Conservation (phyloP, 495 filamentous ascomycete genomes). For the Hypoxylon crocopeplum region DNA sequence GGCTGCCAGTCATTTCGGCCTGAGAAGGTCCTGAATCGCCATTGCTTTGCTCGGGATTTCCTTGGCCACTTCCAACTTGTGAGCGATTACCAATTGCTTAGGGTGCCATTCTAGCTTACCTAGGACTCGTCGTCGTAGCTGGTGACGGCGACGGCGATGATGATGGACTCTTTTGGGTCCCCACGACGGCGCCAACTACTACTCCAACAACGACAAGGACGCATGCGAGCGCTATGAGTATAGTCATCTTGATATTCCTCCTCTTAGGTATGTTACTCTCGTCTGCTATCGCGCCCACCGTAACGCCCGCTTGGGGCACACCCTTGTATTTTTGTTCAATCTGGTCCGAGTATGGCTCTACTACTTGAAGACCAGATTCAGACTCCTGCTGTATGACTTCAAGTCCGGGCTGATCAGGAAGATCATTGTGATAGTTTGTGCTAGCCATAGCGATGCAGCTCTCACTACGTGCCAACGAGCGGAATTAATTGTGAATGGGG, state of each 20-base stretch:
- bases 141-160: background rate
- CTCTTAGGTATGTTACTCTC: background rate
- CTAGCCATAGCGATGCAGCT: constrained; percentile 9
- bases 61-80: constrained; percentile 4
- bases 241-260: constrained; percentile 1
- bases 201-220: constrained; percentile 7
- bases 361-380: background rate
- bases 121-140: background rate
- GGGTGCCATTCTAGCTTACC: background rate
- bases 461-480: too few species aligned
- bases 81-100: background rate
- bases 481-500: too few species aligned
- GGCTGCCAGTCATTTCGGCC: constrained; percentile 13
- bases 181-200: constrained; percentile 14
- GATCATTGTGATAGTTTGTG: background rate
- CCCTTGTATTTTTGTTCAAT: too few species aligned
- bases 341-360: too few species aligned
- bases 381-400: constrained; percentile 4
- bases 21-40: background rate
- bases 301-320: too few species aligned
- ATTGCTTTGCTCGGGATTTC: background rate
- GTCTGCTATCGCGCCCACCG: too few species aligned
- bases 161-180: background rate
- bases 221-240: constrained; percentile 3
- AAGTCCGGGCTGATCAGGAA: constrained; percentile 11